Evolutionary conservation across 495 filamentous ascomycete genomes (phyloP), one percentile per base, ranked within the genome.

Genomic region (Ascobolus immersus): DNA sequence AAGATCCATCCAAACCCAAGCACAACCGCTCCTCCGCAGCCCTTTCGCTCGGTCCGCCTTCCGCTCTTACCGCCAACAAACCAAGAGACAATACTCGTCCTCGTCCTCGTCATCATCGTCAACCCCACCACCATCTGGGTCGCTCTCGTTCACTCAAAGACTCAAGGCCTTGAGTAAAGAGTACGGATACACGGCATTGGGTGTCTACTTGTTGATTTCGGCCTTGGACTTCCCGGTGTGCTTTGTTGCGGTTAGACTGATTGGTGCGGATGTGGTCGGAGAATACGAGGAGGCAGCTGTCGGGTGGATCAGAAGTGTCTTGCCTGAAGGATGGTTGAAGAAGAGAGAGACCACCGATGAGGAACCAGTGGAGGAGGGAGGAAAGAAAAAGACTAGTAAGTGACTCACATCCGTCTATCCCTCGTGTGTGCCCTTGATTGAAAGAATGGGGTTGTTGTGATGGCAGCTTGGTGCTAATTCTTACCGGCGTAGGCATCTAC

Each of bases 151-250:
- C n/a, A n/a, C n/a, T n/a, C n/a, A n/a, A 25, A 25, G 77, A 7
- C 50, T 94, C 38, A 73, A 65, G 47, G 77, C 77, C 43, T 61
- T 94, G n/a, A 78, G 75, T 1, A 65, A 73, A 26, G 89, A 93
- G 54, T 99, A 99, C 50, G 86, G 86, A 24, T 93, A 81, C 77
- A 64, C 76, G 7, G 81, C 82, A 2, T 50, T 90, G n/a, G 81
- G 84, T 5, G 75, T 99, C 2, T 99, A 99, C 53, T 52, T 91
- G 6, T 54, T 54, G 0, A 56, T 99, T 23, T 79, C 72, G 0
- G 75, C 76, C 9, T 56, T 93, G 38, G 86, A 99, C 47, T 91
- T 94, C 42, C 86, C 86, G 0, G 77, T 99, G 48, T 93, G 81
- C 53, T 99, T 91, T 51, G 53, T 84, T 17, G 65, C 79, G 2